Base-by-base conservation (phyloP, 345 rosid species). In the Hevea brasiliensis region DNA sequence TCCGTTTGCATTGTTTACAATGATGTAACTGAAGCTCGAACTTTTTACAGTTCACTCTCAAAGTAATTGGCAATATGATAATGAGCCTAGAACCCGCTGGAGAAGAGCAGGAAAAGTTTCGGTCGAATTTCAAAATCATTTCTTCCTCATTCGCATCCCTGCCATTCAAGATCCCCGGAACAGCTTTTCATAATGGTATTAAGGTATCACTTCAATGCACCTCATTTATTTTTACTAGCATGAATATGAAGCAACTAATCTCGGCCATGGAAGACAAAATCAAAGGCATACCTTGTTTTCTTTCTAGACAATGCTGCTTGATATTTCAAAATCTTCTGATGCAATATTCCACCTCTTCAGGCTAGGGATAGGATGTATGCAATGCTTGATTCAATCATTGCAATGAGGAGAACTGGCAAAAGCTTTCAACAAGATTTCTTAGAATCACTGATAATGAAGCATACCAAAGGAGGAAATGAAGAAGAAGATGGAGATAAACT, bases 51-150 rank as follows among this genome's bases (percentile, higher is more conserved):
- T 87, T 85, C 79, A 87, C 91, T 60, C 85, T 89, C 21, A 86
- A 89, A 71, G 89, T 86, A 41, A 87, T 87, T 20, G 91, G 94
- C 48, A 84, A 87, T 84, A 87, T 89, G 90, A 86, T 86, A 75
- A 86, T 87, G 91, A 87, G 90, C 87, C 77, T 89, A 41, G 94
- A 89, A 76, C 89, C 91, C 1, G 45, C 68, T 0, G 88, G 90
- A 8, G 83, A 87, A 62, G 89, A 86, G 84, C 91, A 85, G 71
- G 90, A 87, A 57, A 85, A 82, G 81, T 86, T 89, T 65, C 70
- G 90, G 66, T 71, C 87, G 8, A 87, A 89, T 68, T 87, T 89
- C 80, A 89, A 89, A 64, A 47, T 84, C 72, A 89, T 89, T 67
- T 87, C 91, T 73, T 87, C 90, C 13, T 87, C 84, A 23, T 89